These are phyloP conservation scores for Nicotiana paniculata DNA, from an alignment of 257 asterid genomes.

Conservation along the genomic window DNA sequence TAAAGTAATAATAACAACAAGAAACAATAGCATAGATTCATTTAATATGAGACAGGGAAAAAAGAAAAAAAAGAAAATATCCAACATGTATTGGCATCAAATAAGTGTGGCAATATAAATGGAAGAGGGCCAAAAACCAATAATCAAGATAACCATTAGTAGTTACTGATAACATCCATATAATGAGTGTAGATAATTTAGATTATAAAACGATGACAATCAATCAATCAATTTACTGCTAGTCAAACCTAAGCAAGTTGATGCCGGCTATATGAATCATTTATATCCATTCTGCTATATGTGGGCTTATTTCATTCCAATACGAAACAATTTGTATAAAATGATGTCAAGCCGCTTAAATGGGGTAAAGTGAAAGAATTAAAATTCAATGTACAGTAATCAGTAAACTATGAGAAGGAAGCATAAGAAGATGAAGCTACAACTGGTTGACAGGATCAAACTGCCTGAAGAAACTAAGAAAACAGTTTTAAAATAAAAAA, in stretches of 20 bases:
- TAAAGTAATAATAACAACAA: not conserved
- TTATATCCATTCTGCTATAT: not conserved
- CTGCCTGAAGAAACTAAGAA: not conserved
- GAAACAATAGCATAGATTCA: not conserved
- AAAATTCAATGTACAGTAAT: not conserved
- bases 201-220: not conserved
- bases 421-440: not conserved
- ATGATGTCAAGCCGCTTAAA: not conserved
- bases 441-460: not conserved
- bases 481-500: too few relatives aligned
- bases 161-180: not conserved
- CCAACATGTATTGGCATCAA: not conserved
- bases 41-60: not conserved
- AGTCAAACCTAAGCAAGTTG: not conserved
- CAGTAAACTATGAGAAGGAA: not conserved
- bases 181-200: not conserved
- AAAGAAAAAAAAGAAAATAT: not conserved
- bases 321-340: not conserved
- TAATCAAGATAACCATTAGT: not conserved
- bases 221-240: not conserved
- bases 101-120: not conserved
- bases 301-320: not conserved
- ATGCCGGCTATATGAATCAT: not conserved
- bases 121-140: not conserved
- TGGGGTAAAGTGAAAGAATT: not conserved